Evolutionary conservation across 192 early-diverging fungal genomes (phyloP), one percentile per base, ranked within the genome.

Genomic region (Coemansia sp.): DNA sequence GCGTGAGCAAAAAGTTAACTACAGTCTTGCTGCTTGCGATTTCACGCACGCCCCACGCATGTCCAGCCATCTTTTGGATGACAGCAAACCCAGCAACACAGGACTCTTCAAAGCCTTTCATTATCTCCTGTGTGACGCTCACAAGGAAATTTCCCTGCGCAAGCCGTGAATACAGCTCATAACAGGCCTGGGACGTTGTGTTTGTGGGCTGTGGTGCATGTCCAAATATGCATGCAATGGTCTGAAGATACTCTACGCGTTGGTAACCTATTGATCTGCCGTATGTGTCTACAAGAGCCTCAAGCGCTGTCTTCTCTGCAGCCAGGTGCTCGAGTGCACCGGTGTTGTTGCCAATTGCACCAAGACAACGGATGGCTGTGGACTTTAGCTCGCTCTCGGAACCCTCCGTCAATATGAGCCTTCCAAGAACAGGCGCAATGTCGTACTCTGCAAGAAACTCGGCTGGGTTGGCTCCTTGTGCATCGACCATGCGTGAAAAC

Each of bases 81-180:
- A 76, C 79, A 6, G 79, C 67, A 51, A 81, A 56, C 4, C 69
- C 79, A 40, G 79, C 73, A 8, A 73, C 52, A 37, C 73, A 76
- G 45, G 79, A 76, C 61, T 81, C 79, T 54, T 81, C 79, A 63
- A 81, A 76, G 9, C 79, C 79, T 55, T 76, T 81, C 74, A 73
- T 81, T 42, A 81, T 76, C 62, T 81, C 79, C 58, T 81, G 75
- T 18, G 68, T 67, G 32, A 81, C 55, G 51, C 67, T 64, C 52
- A 65, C 65, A 7, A 81, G 70, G 55, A 81, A 68, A 57, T 73
- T 64, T 41, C 73, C 74, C 19, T 67, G 55, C 39, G 62, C 73
- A 48, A 81, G 79, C 64, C 59, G 58, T 43, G 65, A 52, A 51
- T 81, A 81, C 41, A 81, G 65, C 39, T 81, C 74, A 42, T 73